A percentile compares a stretch with the other conserved stretches of the same genome.
phyloP scores from a whole-genome alignment of 2,329 filamentous ascomycete genomes.

The Passalora sequoiae region DNA sequence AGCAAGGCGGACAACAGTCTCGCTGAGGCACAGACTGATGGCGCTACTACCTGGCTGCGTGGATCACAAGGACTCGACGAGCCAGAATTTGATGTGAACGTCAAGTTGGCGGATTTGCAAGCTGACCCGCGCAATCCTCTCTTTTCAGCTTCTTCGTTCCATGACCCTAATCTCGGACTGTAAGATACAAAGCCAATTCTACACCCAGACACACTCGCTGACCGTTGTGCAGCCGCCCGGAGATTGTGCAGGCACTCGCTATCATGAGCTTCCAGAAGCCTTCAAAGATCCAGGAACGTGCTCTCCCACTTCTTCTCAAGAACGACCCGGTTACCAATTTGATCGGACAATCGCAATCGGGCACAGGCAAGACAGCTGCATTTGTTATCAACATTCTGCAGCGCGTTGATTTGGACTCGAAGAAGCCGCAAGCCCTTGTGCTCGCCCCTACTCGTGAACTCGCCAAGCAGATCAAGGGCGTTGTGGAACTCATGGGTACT shows the following conservation, averaged over 20 bases:
- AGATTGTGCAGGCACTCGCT: slow-evolving; percentile 71
- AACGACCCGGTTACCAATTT: slow-evolving; percentile 80
- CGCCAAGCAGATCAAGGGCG: slow-evolving; percentile 86
- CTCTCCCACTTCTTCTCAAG: slow-evolving; percentile 78
- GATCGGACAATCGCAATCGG: slow-evolving; percentile 98
- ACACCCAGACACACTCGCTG: slow-evolving; percentile 1
- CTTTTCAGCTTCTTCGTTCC: slow-evolving; percentile 76
- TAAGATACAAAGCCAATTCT: slow-evolving; percentile 45
- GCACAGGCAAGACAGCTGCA: slow-evolving; percentile 94
- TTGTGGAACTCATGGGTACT: slow-evolving; percentile 76
- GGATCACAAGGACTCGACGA: slow-evolving; percentile 53
- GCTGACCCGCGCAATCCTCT: slow-evolving; percentile 80
- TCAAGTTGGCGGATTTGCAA: slow-evolving; percentile 86
- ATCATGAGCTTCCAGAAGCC: slow-evolving; percentile 87
- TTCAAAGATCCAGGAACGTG: slow-evolving; percentile 95
- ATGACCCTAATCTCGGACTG: slow-evolving; percentile 67
- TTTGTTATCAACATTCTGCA: slow-evolving; percentile 90
- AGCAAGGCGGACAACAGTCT: slow-evolving; percentile 13
- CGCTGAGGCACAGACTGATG: slow-evolving; percentile 38
- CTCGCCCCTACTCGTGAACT: slow-evolving; percentile 91
- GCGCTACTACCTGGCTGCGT: slow-evolving; percentile 39
- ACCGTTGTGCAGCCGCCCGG: slow-evolving; percentile 43
- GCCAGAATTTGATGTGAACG: slow-evolving; percentile 79
- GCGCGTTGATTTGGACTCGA: slow-evolving; percentile 68
- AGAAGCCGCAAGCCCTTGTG: slow-evolving; percentile 76